Evolutionary conservation across 2,329 filamentous ascomycete species (phyloP).

Genomic region (Polytolypa hystricis): DNA sequence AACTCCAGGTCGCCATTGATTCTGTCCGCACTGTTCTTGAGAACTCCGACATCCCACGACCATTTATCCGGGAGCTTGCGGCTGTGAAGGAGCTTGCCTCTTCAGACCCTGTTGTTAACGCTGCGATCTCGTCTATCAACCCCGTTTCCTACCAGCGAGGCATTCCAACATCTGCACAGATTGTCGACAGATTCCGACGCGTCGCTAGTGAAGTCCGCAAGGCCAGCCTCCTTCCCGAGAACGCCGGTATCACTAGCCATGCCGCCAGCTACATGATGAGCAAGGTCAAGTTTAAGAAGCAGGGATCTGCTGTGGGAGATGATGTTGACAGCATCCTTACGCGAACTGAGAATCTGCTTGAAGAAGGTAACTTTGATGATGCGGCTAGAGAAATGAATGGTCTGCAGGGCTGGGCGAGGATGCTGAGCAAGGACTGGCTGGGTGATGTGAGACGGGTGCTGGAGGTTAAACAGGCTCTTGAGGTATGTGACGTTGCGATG

Average conservation of each 20-base stretch:
- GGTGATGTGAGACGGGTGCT: constrained; percentile 80
- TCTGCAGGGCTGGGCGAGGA: constrained; percentile 88
- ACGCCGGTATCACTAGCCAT: constrained; percentile 89
- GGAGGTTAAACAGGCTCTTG: constrained; percentile 90
- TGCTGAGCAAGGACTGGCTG: constrained; percentile 87
- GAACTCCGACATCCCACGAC: constrained; percentile 60
- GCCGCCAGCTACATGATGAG: constrained; percentile 81
- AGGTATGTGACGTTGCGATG: constrained; percentile 50
- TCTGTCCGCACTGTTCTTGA: constrained; percentile 77
- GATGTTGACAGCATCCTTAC: constrained; percentile 92
- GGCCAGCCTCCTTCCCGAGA: constrained; percentile 79
- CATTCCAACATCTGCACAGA: constrained; percentile 68
- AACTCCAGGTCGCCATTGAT: constrained; percentile 91
- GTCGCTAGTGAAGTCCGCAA: constrained; percentile 90
- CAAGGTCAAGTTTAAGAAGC: constrained; percentile 94
- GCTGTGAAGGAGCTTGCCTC: constrained; percentile 85
- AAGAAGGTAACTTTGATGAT: constrained; percentile 84
- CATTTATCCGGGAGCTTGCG: constrained; percentile 85
- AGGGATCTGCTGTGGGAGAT: constrained; percentile 66
- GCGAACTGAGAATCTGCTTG: constrained; percentile 76
- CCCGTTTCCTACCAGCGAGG: constrained; percentile 87
- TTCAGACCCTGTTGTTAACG: constrained; percentile 76
- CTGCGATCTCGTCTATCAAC: constrained; percentile 93
- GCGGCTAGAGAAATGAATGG: constrained; percentile 93
- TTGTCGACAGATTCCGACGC: constrained; percentile 91